Evolutionary conservation across 805 yeast species (phyloP).

Genomic region (Candida dendrica): DNA sequence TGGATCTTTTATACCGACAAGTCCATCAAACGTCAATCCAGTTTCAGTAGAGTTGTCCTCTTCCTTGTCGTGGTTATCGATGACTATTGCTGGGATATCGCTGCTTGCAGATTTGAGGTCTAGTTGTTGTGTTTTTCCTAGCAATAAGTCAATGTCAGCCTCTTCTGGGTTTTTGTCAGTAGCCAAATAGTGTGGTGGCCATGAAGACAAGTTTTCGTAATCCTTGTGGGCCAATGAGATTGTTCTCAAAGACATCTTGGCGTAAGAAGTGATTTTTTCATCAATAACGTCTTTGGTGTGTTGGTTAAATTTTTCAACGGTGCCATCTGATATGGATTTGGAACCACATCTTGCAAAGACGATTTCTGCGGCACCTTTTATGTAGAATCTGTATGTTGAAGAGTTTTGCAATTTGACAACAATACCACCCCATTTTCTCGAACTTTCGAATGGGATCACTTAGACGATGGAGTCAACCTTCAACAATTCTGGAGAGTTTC

Average conservation of each 20-base stretch:
- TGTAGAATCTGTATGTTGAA: constrained; percentile 45
- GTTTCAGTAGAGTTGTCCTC: background rate
- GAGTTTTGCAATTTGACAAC: constrained; percentile 43
- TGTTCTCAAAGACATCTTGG: constrained; percentile 78
- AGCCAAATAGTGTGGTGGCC: constrained; percentile 62
- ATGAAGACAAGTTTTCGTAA: constrained; percentile 35
- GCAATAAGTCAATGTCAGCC: constrained; percentile 36
- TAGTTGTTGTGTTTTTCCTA: constrained; percentile 26
- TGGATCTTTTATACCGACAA: constrained; percentile 95
- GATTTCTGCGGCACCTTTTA: constrained; percentile 95
- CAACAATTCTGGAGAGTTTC: constrained; percentile 25
- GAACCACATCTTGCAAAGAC: constrained; percentile 54
- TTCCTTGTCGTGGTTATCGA: constrained; percentile 17
- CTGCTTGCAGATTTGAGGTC: constrained; percentile 7
- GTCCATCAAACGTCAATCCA: constrained; percentile 53
- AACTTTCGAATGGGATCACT: constrained; percentile 83
- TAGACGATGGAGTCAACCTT: constrained; percentile 45
- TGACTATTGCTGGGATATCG: constrained; percentile 22
- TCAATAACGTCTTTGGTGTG: constrained; percentile 24
- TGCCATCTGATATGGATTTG: constrained; percentile 25
- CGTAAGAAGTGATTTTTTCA: constrained; percentile 47
- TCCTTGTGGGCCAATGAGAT: constrained; percentile 83
- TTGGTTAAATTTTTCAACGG: constrained; percentile 20
- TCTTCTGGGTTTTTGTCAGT: constrained; percentile 25
- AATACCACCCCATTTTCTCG: constrained; percentile 88